Conservation (phyloP, 129 eudicot species). For the Tanacetum coccineum region DNA sequence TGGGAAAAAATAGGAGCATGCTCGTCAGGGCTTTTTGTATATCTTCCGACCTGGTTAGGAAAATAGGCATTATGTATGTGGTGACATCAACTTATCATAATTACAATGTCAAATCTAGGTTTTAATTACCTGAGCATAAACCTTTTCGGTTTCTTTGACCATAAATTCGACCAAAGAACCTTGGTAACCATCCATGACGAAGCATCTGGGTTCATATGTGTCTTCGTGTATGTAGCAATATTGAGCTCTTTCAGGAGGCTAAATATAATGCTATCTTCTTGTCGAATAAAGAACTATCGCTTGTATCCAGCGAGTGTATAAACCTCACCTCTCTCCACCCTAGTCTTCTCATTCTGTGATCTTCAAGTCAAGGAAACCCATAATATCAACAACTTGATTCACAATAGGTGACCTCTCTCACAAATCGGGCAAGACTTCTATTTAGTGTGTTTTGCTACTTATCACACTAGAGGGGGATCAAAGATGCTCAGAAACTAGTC, state of each 20-base stretch:
- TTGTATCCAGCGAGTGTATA: constrained; percentile 82
- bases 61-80: constrained; percentile 14
- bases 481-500: too few species aligned
- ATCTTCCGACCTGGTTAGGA: constrained; percentile 69
- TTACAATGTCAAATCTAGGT: constrained; percentile 1
- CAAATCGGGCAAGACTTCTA: too few species aligned
- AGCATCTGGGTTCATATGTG: constrained; percentile 70
- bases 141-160: constrained; percentile 83
- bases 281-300: constrained; percentile 70
- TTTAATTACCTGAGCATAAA: constrained; percentile 64
- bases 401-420: too few species aligned
- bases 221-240: constrained; percentile 69
- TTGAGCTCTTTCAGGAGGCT: constrained; percentile 91
- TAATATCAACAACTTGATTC: not conserved
- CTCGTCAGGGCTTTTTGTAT: constrained; percentile 85
- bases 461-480: not conserved
- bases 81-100: constrained; percentile 3
- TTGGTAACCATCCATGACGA: constrained; percentile 52
- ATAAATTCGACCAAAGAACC: constrained; percentile 86
- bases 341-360: constrained; percentile 29
- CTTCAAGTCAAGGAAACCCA: constrained; percentile 33
- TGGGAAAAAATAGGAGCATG: constrained; percentile 93
- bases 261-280: constrained; percentile 91
- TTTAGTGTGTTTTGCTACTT: too few species aligned
- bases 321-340: constrained; percentile 78